Evolutionary conservation across 31 red algal genomes (phyloP).

Genomic region (Porphyra umbilicalis): DNA sequence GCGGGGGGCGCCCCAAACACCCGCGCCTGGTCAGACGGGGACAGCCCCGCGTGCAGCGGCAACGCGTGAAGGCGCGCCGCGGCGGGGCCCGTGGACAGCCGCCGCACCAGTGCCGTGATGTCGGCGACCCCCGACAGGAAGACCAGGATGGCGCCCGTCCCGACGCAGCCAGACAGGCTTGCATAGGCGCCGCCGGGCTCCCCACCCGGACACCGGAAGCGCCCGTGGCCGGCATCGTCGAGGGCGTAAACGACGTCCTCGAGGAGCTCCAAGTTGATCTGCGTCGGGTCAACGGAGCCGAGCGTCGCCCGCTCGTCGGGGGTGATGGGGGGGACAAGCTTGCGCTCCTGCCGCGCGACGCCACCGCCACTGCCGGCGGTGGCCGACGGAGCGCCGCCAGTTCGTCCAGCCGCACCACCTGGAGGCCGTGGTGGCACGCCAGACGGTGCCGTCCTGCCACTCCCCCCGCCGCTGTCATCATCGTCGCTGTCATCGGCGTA

Average conservation of each 20-base stretch:
- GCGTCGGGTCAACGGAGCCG: not conserved
- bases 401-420: no score
- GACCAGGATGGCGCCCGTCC: conserved; percentile 62
- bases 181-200: not conserved
- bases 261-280: conserved; percentile 71
- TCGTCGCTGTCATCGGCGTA: not conserved
- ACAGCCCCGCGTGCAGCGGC: conserved; percentile 66
- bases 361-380: not conserved
- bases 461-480: not conserved
- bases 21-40: conserved; percentile 46
- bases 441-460: no score
- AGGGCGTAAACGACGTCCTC: conserved; percentile 48
- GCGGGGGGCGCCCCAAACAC: conserved; percentile 52
- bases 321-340: not conserved
- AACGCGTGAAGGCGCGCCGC: conserved; percentile 29
- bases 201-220: not conserved
- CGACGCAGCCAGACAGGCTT: not conserved
- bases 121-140: conserved; percentile 86
- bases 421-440: no score
- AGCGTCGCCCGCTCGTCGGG: not conserved
- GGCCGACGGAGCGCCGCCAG: not conserved
- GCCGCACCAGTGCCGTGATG: conserved; percentile 41
- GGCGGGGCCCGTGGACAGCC: conserved; percentile 12
- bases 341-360: not conserved
- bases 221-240: conserved; percentile 8